Base-by-base conservation (phyloP, 2,329 filamentous ascomycete genomes). In the Fusarium ramigenum region DNA sequence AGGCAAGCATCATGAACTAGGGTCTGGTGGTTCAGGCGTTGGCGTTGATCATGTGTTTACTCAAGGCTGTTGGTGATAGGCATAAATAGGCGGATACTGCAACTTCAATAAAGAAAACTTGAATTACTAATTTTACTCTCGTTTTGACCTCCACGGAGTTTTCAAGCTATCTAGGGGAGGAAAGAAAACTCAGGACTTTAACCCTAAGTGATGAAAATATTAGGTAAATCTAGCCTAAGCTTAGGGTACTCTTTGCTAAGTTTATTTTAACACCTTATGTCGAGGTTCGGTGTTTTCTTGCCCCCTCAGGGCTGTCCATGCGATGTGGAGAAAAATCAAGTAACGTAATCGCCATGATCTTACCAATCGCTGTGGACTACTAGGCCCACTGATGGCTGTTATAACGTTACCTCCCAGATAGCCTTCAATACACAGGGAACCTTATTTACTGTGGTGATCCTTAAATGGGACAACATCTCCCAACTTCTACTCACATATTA, bases 31-130 rank as follows among this genome's bases (percentile, higher is more conserved):
- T 9, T 47, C 5, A 2, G 47, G 16, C n/a, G 30, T 52, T 36
- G 12, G 49, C 30, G 21, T 36, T 15, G 6, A 11, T 21, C n/a
- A 9, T 36, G 15, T 30, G 1, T 15, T 15, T 4, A 21, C 4
- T 34, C 25, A 25, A 25, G 25, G 25, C 25, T 25, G 16, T 50
- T 34, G n/a, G 2, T 4, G 32, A 25, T 25, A 34, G 5, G 23
- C 9, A 21, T 7, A 37, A 16, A 28, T 9, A 18, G 4, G 9
- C 30, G 21, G 23, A 34, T 32, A 23, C 15, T 50, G 5, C 2
- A 9, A 14, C 28, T 23, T 19, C 0, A 12, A 32, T 18, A 2
- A n/a, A 32, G 0, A 5, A 32, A 19, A 34, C 9, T 9, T 11
- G 7, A 11, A n/a, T 53, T 53, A n/a, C 23, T 39, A 39, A 53